Conservation (phyloP, 2,329 filamentous ascomycete genomes). For the Cyclaneusma minus region DNA sequence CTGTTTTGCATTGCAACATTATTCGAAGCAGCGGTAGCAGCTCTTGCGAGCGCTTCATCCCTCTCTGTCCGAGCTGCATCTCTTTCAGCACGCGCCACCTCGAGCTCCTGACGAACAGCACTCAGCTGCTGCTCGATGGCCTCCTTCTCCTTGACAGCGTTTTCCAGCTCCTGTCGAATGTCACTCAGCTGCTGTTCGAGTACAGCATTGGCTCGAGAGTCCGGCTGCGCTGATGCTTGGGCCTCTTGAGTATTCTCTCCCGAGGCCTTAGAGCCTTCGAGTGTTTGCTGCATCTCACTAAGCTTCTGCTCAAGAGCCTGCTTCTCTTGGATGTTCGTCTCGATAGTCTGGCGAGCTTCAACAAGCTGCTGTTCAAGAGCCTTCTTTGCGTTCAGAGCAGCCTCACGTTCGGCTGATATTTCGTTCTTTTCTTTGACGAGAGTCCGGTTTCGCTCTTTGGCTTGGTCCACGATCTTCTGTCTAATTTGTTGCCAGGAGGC, state of each 20-base stretch:
- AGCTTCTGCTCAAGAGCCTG: constrained; percentile 20
- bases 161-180: constrained; percentile 46
- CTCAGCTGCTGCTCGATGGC: constrained; percentile 48
- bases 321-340: constrained; percentile 23
- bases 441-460: constrained; percentile 42
- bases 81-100: constrained; percentile 44
- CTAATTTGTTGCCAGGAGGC: constrained; percentile 34
- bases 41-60: constrained; percentile 28
- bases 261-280: constrained; percentile 32
- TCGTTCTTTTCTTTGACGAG: constrained; percentile 39
- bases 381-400: constrained; percentile 26
- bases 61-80: constrained; percentile 28
- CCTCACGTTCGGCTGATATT: constrained; percentile 24
- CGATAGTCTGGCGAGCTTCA: constrained; percentile 30
- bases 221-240: not conserved
- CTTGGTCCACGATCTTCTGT: constrained; percentile 42
- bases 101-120: constrained; percentile 39
- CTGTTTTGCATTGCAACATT: constrained; percentile 28
- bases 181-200: constrained; percentile 33
- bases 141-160: constrained; percentile 51
- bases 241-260: constrained; percentile 27
- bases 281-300: constrained; percentile 29
- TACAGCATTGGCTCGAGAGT: constrained; percentile 30
- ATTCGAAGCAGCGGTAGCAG: constrained; percentile 14
- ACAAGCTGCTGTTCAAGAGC: constrained; percentile 16